These are phyloP conservation scores for Aspergillus sp. DNA, from an alignment of 2,329 filamentous ascomycete species.

Conservation along the genomic window DNA sequence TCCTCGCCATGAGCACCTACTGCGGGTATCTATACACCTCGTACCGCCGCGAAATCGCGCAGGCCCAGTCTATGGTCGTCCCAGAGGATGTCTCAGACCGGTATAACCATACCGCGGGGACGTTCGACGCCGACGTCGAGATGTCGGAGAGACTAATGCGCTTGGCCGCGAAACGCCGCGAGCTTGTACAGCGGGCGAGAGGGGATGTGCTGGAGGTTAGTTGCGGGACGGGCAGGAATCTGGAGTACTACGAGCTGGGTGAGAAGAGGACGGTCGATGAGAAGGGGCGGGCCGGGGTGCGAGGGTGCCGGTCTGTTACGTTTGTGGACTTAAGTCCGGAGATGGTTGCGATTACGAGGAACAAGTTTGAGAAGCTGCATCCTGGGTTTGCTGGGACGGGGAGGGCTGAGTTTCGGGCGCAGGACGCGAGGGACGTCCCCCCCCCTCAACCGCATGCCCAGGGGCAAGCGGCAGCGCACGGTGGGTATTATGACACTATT, in stretches of 20 bases:
- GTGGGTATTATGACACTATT: constrained; percentile 45
- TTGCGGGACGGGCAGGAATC: constrained; percentile 52
- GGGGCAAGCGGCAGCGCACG: not conserved
- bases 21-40: constrained; percentile 45
- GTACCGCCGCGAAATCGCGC: constrained; percentile 38
- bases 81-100: constrained; percentile 48
- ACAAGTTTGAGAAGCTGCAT: constrained; percentile 43
- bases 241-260: constrained; percentile 46
- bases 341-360: constrained; percentile 48
- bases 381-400: constrained; percentile 33
- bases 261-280: constrained; percentile 33
- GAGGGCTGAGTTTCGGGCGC: constrained; percentile 33
- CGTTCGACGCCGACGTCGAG: constrained; percentile 49
- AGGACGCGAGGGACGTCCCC: constrained; percentile 33
- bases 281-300: constrained; percentile 28
- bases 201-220: constrained; percentile 52
- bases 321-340: constrained; percentile 50
- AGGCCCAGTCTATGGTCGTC: constrained; percentile 32
- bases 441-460: constrained; percentile 2
- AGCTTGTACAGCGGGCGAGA: constrained; percentile 42
- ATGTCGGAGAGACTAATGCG: constrained; percentile 45
- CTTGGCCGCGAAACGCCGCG: constrained; percentile 40
- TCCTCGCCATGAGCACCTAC: constrained; percentile 45
- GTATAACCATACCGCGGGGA: constrained; percentile 44
- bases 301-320: constrained; percentile 43